Evolutionary conservation across 1,139 yeast species (phyloP), one percentile per base, ranked within the genome.

Genomic region (Hansenula lynferdii): DNA sequence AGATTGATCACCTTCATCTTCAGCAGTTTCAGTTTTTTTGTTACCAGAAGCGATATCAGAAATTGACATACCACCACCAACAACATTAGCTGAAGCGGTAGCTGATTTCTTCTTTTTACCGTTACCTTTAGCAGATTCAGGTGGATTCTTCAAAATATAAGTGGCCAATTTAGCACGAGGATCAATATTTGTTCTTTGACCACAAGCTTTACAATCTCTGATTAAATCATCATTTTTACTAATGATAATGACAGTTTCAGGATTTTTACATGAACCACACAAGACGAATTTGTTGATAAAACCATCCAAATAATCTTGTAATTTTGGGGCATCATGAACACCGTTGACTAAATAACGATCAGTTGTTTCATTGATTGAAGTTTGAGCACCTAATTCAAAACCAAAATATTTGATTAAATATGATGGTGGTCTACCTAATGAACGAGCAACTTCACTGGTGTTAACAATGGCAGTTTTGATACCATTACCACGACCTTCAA

Each of bases 401-500:
- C 99, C 98, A 60, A 92, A 92, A 65, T 79, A 92, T 69, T 94
- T 92, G 64, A 92, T 81, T 44, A 94, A 80, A 59, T 89, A 92
- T 29, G 94, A 70, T 31, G 96, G 80, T 28, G 98, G 97, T 65
- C 99, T 80, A 48, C 87, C 85, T 51, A 92, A 73, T 20, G 98
- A 95, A 60, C 96, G 80, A 30, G 97, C 95, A 46, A 92, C 97
- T 60, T 92, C 98, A 28, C 85, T 70, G 43, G 89, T 80, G 65
- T 92, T 94, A 50, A 87, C 78, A 43, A 94, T 82, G 42, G 94
- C 95, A 23, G 99, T 92, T 64, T 89, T 90, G 69, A 92, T 92
- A 77, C 99, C 99, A 69, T 92, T 92, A 70, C 99, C 99, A 64
- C 96, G 79, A 64, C 98, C 98, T 70, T 92, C 98, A 52, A 89